Percentiles rank a stretch among this genome's conserved stretches.
phyloP scores from a whole-genome alignment of 2,329 filamentous ascomycete species.

The Coniochaeta sp. region DNA sequence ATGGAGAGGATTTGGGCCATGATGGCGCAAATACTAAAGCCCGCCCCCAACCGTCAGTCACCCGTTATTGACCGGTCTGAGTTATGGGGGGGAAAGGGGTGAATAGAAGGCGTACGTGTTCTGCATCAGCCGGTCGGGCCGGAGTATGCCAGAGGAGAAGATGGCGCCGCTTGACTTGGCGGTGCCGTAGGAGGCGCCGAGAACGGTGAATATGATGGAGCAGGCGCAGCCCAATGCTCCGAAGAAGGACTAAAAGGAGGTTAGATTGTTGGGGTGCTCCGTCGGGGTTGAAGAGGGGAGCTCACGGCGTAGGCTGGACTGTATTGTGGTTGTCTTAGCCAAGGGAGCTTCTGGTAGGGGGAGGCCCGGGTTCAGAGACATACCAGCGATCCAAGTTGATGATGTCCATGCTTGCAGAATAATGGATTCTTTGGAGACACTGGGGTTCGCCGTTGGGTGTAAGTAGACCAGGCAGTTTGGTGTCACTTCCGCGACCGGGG shows the following conservation, averaged over 20 bases:
- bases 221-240: constrained; percentile 91
- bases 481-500: not conserved
- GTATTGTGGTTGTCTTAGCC: not conserved
- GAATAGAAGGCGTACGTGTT: constrained; percentile 52
- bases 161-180: constrained; percentile 99
- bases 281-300: constrained; percentile 3
- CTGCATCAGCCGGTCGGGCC: constrained; percentile 98
- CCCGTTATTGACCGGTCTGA: constrained; percentile 14
- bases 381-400: constrained; percentile 29
- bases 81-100: not conserved
- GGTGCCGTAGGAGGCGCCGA: constrained; percentile 90
- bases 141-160: constrained; percentile 93
- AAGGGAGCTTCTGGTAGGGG: not conserved
- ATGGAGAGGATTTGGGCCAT: constrained; percentile 99
- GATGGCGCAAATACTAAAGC: constrained; percentile 86
- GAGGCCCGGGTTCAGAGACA: not conserved
- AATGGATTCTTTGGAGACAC: not conserved
- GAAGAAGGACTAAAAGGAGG: constrained; percentile 61
- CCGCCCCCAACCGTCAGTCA: not conserved
- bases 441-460: not conserved
- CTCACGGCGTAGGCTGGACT: constrained; percentile 38
- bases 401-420: constrained; percentile 18
- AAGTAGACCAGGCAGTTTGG: not conserved
- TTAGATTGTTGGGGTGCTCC: too few relatives aligned
- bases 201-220: constrained; percentile 44